Evolutionary conservation across 2,329 filamentous ascomycete species (phyloP), one percentile per base, ranked within the genome.

Genomic region (Dactylella cylindrospora): DNA sequence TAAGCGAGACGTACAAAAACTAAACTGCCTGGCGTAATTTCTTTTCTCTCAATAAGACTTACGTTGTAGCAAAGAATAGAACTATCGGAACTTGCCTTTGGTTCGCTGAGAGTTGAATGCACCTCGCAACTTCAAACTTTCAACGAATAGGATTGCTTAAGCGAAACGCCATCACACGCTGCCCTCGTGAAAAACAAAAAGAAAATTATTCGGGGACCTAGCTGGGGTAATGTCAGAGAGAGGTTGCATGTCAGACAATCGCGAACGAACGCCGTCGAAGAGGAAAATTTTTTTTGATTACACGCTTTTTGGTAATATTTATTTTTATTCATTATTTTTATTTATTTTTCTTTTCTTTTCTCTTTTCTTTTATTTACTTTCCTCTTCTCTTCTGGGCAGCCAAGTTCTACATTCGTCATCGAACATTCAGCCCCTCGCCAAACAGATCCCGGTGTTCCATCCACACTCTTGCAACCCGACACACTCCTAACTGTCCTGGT

Each of bases 21-120:
- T n/a, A n/a, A 50, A 23, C 47, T 47, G 31, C 47, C 41, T 61
- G 55, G 55, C 47, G 55, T 61, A 49, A 61, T 53, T 60, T 51
- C 22, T 35, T 38, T 5, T 19, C 9, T 13, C 36, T 23, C 6
- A 20, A 9, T 8, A n/a, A 40, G 15, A 23, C 36, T 10, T 19
- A n/a, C n/a, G n/a, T n/a, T n/a, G n/a, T n/a, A n/a, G n/a, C n/a
- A n/a, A n/a, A n/a, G n/a, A n/a, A n/a, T n/a, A n/a, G n/a, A n/a
- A n/a, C n/a, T n/a, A n/a, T n/a, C n/a, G n/a, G n/a, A n/a, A n/a
- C n/a, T n/a, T n/a, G n/a, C n/a, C n/a, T n/a, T n/a, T n/a, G n/a
- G n/a, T n/a, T n/a, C n/a, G n/a, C n/a, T n/a, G n/a, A n/a, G n/a
- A n/a, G n/a, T n/a, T n/a, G n/a, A n/a, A n/a, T n/a, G n/a, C n/a